These are phyloP conservation scores for Parasarocladium wereldwijsianum DNA, from an alignment of 2,329 filamentous ascomycete species.

Conservation along the genomic window DNA sequence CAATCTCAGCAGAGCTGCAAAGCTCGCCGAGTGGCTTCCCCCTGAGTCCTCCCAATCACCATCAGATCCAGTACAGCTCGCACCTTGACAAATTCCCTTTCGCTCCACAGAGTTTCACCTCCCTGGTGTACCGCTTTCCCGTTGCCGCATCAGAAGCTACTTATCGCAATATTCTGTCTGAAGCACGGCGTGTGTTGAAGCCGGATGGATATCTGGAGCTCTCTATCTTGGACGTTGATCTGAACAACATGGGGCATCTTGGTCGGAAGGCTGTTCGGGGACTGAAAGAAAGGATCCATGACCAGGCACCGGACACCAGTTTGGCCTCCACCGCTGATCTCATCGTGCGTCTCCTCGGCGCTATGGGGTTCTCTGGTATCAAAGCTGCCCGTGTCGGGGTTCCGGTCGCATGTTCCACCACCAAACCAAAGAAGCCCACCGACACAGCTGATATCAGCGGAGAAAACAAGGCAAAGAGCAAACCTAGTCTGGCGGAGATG, in stretches of 20 bases:
- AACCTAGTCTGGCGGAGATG: constrained; percentile 52
- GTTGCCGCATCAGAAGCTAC: constrained; percentile 50
- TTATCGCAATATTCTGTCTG: constrained; percentile 57
- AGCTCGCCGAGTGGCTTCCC: constrained; percentile 31
- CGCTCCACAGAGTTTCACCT: constrained; percentile 58
- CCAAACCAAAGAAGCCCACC: constrained; percentile 6
- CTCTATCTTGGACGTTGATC: constrained; percentile 62
- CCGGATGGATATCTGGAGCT: constrained; percentile 70
- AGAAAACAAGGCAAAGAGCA: constrained; percentile 20
- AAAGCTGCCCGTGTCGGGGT: constrained; percentile 67
- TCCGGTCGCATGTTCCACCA: constrained; percentile 46
- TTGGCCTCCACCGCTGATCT: constrained; percentile 45
- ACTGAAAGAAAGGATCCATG: constrained; percentile 56
- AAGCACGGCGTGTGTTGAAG: constrained; percentile 63
- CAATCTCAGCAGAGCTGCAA: constrained; percentile 29
- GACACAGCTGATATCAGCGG: not conserved
- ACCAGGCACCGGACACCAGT: constrained; percentile 41
- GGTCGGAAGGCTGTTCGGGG: constrained; percentile 53
- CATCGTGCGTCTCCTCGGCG: constrained; percentile 51
- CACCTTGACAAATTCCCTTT: constrained; percentile 59
- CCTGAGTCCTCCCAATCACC: constrained; percentile 52
- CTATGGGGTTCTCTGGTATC: constrained; percentile 55
- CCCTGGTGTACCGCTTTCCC: constrained; percentile 66
- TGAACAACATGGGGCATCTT: constrained; percentile 67
- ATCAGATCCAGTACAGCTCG: constrained; percentile 55